Evolutionary conservation across 768 basidiomycete species (phyloP).

Genomic region (Crucibulum laeve): DNA sequence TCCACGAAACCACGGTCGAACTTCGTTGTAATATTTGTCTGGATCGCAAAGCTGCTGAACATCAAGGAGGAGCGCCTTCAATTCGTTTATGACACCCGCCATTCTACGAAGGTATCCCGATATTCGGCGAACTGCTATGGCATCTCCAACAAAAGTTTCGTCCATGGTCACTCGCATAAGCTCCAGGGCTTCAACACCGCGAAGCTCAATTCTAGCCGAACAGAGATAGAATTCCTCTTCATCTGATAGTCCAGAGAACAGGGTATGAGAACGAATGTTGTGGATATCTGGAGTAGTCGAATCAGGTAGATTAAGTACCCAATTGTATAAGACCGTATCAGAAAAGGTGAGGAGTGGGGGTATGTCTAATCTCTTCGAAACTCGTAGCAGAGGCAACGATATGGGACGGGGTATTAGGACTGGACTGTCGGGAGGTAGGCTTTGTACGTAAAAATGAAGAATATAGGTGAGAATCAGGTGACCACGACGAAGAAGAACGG

Average conservation of each 20-base stretch:
- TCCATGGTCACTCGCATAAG: slow-evolving; percentile 89
- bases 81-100: slow-evolving; percentile 59
- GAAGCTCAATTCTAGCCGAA: slow-evolving; percentile 85
- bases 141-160: slow-evolving; percentile 81
- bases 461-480: slow-evolving; percentile 76
- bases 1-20: slow-evolving; percentile 85
- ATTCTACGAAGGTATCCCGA: slow-evolving; percentile 64
- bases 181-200: slow-evolving; percentile 79
- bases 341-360: slow-evolving; percentile 92
- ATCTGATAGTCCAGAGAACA: slow-evolving; percentile 77
- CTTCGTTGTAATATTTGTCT: slow-evolving; percentile 63
- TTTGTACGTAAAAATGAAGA: slow-evolving; percentile 79
- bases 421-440: slow-evolving; percentile 42
- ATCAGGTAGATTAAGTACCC: slow-evolving; percentile 36
- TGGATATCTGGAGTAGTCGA: slow-evolving; percentile 36
- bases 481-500: slow-evolving; percentile 64
- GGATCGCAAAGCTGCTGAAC: slow-evolving; percentile 79
- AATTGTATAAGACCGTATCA: slow-evolving; percentile 92
- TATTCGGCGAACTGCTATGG: slow-evolving; percentile 60
- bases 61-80: slow-evolving; percentile 59
- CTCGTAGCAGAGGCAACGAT: slow-evolving; percentile 70
- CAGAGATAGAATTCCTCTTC: slow-evolving; percentile 92
- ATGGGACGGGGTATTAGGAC: slow-evolving; percentile 72
- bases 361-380: slow-evolving; percentile 68
- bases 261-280: slow-evolving; percentile 63